These are phyloP conservation scores for Teratosphaeria epicoccoides DNA, from an alignment of 2,329 filamentous ascomycete genomes.

Conservation along the genomic window DNA sequence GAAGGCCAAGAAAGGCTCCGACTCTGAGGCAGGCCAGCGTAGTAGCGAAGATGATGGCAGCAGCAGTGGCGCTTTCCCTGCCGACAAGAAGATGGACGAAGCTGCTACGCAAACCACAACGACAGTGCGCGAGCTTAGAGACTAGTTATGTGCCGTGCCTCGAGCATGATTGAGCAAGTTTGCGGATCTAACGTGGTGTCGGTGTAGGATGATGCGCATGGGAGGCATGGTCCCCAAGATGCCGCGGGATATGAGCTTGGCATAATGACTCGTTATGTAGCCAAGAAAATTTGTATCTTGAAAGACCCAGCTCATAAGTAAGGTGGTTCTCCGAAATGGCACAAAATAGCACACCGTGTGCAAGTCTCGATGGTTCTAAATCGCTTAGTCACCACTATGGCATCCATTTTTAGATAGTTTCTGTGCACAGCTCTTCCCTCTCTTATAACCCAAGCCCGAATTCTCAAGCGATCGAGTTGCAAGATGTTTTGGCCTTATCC, in stretches of 20 bases:
- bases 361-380: neutral
- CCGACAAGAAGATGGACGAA: slow-evolving; percentile 13
- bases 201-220: neutral
- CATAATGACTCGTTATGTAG: neutral
- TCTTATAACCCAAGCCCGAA: neutral
- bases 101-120: slow-evolving; percentile 6
- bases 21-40: slow-evolving; percentile 11
- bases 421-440: neutral
- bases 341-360: neutral
- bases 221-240: too few species aligned
- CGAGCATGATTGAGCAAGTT: neutral
- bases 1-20: slow-evolving; percentile 21
- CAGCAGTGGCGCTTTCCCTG: slow-evolving; percentile 6
- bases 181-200: neutral
- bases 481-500: slow-evolving; percentile 41
- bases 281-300: too few species aligned
- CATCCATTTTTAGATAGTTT: neutral
- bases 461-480: neutral
- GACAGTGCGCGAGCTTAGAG: slow-evolving; percentile 11
- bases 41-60: slow-evolving; percentile 17
- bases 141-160: neutral
- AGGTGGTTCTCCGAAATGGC: too few species aligned
- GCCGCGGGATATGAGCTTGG: neutral
- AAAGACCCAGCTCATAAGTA: too few species aligned
- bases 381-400: neutral